Evolutionary conservation across 148 eudicot genomes (phyloP).

Genomic region (Silene conica): DNA sequence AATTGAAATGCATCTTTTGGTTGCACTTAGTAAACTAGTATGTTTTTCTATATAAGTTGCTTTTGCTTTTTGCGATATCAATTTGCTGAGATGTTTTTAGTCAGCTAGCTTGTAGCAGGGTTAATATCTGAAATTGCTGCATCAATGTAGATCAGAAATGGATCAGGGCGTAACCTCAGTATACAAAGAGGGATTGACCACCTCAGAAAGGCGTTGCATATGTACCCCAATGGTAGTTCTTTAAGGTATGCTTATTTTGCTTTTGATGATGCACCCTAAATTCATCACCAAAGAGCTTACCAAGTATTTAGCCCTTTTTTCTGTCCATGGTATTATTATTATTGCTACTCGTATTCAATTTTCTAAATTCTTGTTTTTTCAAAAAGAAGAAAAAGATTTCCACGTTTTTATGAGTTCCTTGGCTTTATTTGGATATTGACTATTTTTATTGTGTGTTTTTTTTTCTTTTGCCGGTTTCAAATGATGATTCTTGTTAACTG

Average conservation of each 20-base stretch:
- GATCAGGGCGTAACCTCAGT: slow-evolving; percentile 40
- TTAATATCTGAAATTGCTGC: slow-evolving; percentile 11
- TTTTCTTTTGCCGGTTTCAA: no score
- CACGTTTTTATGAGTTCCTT: neutral
- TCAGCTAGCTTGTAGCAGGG: slow-evolving; percentile 6
- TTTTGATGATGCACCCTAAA: neutral
- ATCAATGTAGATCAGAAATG: slow-evolving; percentile 53
- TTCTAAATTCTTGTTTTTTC: neutral
- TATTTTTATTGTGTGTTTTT: no score
- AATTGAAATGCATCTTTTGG: slow-evolving; percentile 67
- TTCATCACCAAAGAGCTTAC: neutral
- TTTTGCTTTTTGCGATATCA: neutral
- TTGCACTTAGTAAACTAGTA: slow-evolving; percentile 75
- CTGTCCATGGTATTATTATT: neutral
- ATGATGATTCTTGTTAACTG: neutral
- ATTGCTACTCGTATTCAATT: no score
- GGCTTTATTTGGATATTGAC: neutral
- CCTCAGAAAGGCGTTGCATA: slow-evolving; percentile 72
- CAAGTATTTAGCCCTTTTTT: neutral
- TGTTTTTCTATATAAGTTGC: slow-evolving; percentile 24
- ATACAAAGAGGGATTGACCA: slow-evolving; percentile 66
- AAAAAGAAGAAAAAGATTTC: neutral
- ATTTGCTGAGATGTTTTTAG: slow-evolving; percentile 1
- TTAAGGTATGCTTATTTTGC: slow-evolving; percentile 46
- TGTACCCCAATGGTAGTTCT: slow-evolving; percentile 61